Evolutionary conservation across 768 basidiomycete species (phyloP).

Genomic region (Dioszegia crocea): DNA sequence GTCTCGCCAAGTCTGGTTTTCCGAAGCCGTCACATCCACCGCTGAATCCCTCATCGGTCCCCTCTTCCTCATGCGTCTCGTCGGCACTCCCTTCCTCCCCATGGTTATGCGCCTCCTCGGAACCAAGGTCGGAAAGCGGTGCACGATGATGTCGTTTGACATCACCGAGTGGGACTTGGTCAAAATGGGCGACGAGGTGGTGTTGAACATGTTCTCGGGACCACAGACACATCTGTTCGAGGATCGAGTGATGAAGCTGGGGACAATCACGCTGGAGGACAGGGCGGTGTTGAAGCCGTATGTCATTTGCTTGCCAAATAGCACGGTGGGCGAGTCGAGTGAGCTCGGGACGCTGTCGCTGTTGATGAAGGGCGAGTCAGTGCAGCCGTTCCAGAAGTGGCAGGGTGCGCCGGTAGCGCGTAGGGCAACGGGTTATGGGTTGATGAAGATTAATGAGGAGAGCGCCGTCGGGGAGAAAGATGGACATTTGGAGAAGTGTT

Average conservation of each 20-base stretch:
- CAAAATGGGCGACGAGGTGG: neutral
- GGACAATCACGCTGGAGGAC: neutral
- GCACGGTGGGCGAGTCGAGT: neutral
- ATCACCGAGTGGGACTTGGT: slow-evolving; percentile 6
- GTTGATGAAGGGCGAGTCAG: slow-evolving; percentile 6
- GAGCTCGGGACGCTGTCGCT: neutral
- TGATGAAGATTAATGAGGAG: too few species aligned
- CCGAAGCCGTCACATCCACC: neutral
- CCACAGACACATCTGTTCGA: slow-evolving; percentile 9
- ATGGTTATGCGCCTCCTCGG: neutral
- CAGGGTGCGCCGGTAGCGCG: neutral
- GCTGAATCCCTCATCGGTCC: neutral
- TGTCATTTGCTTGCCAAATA: neutral
- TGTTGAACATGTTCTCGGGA: neutral
- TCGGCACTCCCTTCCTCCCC: neutral
- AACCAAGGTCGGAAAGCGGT: neutral
- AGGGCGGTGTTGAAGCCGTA: neutral
- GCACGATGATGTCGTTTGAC: neutral
- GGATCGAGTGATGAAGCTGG: slow-evolving; percentile 5
- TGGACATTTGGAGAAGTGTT: too few species aligned
- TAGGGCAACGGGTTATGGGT: neutral
- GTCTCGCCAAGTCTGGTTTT: slow-evolving; percentile 1
- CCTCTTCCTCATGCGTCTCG: neutral
- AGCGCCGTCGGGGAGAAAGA: too few species aligned
- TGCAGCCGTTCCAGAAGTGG: neutral